These are phyloP conservation scores for Earliella scabrosa DNA, from an alignment of 1,284 basidiomycete species.

Conservation along the genomic window DNA sequence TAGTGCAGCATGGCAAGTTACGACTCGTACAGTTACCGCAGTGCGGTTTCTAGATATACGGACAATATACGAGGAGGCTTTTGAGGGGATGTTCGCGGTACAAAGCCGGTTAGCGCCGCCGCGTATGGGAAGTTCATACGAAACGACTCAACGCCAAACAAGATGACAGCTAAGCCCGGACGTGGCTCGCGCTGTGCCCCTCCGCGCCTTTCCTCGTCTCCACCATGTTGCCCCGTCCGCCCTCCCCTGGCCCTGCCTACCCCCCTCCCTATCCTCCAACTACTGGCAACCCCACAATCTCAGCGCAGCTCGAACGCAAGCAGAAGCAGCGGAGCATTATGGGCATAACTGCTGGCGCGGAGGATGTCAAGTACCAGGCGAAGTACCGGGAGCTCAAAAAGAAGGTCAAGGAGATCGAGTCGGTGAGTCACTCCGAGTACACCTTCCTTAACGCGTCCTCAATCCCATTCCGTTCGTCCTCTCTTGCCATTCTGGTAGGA, in stretches of 20 bases:
- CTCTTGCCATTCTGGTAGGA: slow-evolving; percentile 52
- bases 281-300: slow-evolving; percentile 24
- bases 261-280: slow-evolving; percentile 19
- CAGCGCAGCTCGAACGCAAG: slow-evolving; percentile 38
- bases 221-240: slow-evolving; percentile 43
- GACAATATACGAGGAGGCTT: too few species aligned
- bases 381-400: slow-evolving; percentile 92
- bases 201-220: slow-evolving; percentile 20
- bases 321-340: slow-evolving; percentile 55
- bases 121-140: slow-evolving; percentile 29
- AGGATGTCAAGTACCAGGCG: slow-evolving; percentile 86
- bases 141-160: slow-evolving; percentile 34
- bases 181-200: slow-evolving; percentile 22
- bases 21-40: neutral
- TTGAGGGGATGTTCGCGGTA: slow-evolving; percentile 4
- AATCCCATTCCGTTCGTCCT: slow-evolving; percentile 14
- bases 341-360: slow-evolving; percentile 78
- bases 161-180: slow-evolving; percentile 30
- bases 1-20: neutral
- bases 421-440: slow-evolving; percentile 49
- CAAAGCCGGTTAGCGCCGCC: slow-evolving; percentile 25
- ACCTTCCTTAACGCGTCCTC: slow-evolving; percentile 7
- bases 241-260: slow-evolving; percentile 33
- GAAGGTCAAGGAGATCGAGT: slow-evolving; percentile 89
- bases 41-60: too few species aligned